These are phyloP conservation scores for Raphanus hybrid DNA, from an alignment of 441 rosid genomes.

Conservation along the genomic window DNA sequence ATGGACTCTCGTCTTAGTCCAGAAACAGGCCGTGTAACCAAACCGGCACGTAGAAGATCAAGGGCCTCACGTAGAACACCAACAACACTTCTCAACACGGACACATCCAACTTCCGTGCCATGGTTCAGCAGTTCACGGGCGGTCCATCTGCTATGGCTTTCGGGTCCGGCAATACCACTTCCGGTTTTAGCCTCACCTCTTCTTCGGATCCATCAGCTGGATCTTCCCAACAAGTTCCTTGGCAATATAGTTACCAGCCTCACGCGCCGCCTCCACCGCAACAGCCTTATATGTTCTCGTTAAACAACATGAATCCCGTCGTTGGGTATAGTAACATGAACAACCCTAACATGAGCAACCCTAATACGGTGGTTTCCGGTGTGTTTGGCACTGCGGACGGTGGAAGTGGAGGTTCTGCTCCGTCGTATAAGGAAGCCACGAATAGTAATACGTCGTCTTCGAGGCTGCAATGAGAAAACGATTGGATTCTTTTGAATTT, in stretches of 20 bases:
- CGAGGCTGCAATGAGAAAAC: constrained; percentile 46
- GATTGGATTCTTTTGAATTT: constrained; percentile 36
- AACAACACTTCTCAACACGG: constrained; percentile 84
- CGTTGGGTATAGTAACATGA: constrained; percentile 33
- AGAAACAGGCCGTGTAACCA: constrained; percentile 41
- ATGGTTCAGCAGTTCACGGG: constrained; percentile 97
- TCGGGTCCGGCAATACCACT: constrained; percentile 30
- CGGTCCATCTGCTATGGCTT: constrained; percentile 56
- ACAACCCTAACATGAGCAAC: constrained; percentile 26
- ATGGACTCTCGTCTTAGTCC: constrained; percentile 39
- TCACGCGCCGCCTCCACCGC: constrained; percentile 24
- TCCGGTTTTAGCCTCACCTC: constrained; percentile 41
- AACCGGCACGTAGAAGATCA: constrained; percentile 55
- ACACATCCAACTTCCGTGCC: constrained; percentile 87
- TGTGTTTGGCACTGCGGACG: constrained; percentile 30
- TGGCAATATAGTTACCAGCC: constrained; percentile 37
- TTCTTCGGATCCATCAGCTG: constrained; percentile 32
- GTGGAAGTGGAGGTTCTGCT: constrained; percentile 35
- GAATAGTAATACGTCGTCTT: constrained; percentile 38
- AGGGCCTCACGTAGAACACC: constrained; percentile 95
- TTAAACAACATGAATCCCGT: constrained; percentile 32
- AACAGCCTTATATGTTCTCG: constrained; percentile 41
- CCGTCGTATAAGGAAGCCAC: constrained; percentile 32
- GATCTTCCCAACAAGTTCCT: constrained; percentile 38
- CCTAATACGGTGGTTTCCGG: constrained; percentile 29